These are phyloP conservation scores for Vicia faba DNA, from an alignment of 306 rosid genomes.

Conservation along the genomic window DNA sequence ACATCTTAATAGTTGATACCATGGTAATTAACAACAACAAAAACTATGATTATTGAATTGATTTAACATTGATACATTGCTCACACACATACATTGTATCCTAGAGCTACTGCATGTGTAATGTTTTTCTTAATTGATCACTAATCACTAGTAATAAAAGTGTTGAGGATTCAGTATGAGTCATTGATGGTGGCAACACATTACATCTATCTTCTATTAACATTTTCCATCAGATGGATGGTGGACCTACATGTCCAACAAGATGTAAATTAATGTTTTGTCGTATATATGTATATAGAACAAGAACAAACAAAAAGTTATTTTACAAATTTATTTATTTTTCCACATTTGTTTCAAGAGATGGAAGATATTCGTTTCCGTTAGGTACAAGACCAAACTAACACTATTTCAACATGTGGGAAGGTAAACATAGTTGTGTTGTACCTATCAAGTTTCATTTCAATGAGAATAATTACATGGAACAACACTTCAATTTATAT, in stretches of 20 bases:
- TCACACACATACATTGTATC: background rate
- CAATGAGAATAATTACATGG: background rate
- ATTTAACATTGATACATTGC: background rate
- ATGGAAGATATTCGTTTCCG: slow-evolving; percentile 23
- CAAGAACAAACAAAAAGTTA: slow-evolving; percentile 1
- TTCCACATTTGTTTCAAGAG: background rate
- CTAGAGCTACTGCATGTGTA: slow-evolving; percentile 26
- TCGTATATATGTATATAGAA: slow-evolving; percentile 3
- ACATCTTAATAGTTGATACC: no score
- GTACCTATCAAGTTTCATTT: slow-evolving; percentile 32
- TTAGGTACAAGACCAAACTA: slow-evolving; percentile 48
- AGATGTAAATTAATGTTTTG: slow-evolving; percentile 3
- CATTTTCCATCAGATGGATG: slow-evolving; percentile 20
- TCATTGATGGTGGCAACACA: slow-evolving; percentile 41
- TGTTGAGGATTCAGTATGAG: slow-evolving; percentile 22
- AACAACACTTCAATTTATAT: background rate
- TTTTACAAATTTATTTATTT: background rate
- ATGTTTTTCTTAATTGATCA: slow-evolving; percentile 27
- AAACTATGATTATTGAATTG: slow-evolving; percentile 15
- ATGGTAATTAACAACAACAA: background rate
- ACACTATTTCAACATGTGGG: slow-evolving; percentile 47
- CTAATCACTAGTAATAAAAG: background rate
- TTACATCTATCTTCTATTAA: slow-evolving; percentile 36
- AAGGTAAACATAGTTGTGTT: slow-evolving; percentile 40
- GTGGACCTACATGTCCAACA: slow-evolving; percentile 37